phyloP scores from a whole-genome alignment of 257 asterid genomes.

The Solanum chiquidenum region DNA sequence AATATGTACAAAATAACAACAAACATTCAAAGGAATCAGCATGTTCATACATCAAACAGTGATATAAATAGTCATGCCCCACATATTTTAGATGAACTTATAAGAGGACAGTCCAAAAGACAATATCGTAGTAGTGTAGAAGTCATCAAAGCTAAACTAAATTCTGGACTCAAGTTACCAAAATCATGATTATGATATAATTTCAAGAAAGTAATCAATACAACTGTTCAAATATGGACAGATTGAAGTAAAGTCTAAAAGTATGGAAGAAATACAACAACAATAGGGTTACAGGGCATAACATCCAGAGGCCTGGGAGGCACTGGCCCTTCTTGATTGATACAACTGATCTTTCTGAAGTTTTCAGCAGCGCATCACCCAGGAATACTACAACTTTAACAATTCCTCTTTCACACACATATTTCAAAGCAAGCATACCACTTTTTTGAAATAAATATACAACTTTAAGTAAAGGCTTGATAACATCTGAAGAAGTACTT shows the following conservation, averaged over 20 bases:
- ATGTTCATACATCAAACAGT: neutral
- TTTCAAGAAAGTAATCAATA: neutral
- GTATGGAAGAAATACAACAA: constrained; percentile 5
- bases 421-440: neutral
- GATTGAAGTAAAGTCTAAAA: no score
- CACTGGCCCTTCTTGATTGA: constrained; percentile 26
- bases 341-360: constrained; percentile 8
- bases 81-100: neutral
- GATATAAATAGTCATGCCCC: neutral
- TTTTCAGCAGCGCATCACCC: neutral
- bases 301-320: constrained; percentile 35
- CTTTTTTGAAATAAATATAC: no score
- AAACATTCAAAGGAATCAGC: neutral
- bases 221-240: no score
- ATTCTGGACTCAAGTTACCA: neutral
- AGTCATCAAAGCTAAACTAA: neutral
- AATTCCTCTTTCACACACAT: no score
- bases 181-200: neutral
- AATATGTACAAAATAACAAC: neutral
- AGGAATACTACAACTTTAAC: neutral
- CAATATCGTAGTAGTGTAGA: neutral
- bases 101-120: neutral
- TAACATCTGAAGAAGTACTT: no score
- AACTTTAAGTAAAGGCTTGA: no score
- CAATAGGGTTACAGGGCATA: constrained; percentile 37